These are phyloP conservation scores for Malus asiatica DNA, from an alignment of 306 rosid genomes.

Conservation along the genomic window DNA sequence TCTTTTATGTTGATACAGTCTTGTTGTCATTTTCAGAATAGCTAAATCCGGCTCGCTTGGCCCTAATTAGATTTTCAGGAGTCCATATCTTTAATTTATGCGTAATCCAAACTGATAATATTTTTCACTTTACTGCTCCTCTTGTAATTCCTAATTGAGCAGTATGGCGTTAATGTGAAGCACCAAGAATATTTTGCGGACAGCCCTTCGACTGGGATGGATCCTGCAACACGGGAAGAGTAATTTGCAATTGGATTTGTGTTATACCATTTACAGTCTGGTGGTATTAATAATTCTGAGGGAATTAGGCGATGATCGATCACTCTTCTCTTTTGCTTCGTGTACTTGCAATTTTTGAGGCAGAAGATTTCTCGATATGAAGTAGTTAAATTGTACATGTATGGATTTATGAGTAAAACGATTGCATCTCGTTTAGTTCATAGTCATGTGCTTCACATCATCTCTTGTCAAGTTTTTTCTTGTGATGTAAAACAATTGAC, in stretches of 20 bases:
- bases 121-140: not conserved
- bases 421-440: not conserved
- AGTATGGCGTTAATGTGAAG: conserved; percentile 69
- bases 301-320: not conserved
- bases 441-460: not conserved
- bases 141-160: conserved; percentile 5
- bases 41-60: not conserved
- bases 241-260: conserved; percentile 25
- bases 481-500: too few relatives aligned
- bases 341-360: not conserved
- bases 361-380: not conserved
- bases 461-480: too few relatives aligned
- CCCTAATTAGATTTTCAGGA: not conserved
- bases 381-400: not conserved
- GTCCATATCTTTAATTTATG: not conserved
- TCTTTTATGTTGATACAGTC: not conserved
- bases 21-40: not conserved
- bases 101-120: not conserved
- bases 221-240: conserved; percentile 90
- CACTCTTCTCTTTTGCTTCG: not conserved
- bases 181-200: conserved; percentile 98
- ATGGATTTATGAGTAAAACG: not conserved
- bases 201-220: conserved; percentile 77
- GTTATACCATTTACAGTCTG: not conserved
- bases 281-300: not conserved